Evolutionary conservation across 306 rosid species (phyloP).

Genomic region (Dryas octopetala): DNA sequence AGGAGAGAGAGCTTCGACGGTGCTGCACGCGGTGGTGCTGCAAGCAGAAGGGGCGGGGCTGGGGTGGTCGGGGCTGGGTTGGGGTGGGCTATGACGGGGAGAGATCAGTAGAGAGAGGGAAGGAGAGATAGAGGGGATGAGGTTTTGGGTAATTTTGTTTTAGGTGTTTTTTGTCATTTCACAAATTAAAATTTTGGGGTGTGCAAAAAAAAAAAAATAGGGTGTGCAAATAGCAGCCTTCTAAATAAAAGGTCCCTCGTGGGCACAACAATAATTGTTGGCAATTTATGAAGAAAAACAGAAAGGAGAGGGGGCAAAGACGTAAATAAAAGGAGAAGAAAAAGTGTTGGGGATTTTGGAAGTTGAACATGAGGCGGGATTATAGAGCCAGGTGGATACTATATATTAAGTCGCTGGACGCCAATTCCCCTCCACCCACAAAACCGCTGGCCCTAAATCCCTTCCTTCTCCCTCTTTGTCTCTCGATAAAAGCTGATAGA

Average conservation of each 20-base stretch:
- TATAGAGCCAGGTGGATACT: slow-evolving; percentile 32
- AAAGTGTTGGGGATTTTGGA: slow-evolving; percentile 10
- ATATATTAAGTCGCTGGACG: slow-evolving; percentile 35
- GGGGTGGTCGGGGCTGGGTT: no score
- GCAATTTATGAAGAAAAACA: not conserved
- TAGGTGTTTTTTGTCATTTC: no score
- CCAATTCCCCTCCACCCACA: slow-evolving; percentile 43
- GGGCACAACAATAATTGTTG: not conserved
- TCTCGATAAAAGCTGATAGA: not conserved
- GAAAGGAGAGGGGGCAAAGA: slow-evolving; percentile 19
- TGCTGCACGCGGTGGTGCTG: no score
- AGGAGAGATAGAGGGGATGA: no score
- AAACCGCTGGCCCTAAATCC: slow-evolving; percentile 48
- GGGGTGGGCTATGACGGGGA: no score
- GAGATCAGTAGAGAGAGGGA: no score
- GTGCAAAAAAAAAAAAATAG: no score
- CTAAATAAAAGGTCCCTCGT: not conserved
- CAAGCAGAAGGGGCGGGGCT: no score
- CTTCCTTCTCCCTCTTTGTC: not conserved
- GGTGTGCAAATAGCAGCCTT: no score
- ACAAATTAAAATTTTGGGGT: no score
- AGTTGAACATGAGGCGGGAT: slow-evolving; percentile 47
- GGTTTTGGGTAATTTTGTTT: no score
- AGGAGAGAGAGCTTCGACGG: no score
- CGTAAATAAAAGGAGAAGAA: slow-evolving; percentile 11